Evolutionary conservation across 768 basidiomycete species (phyloP).

Genomic region (Leccinum subtestaceum): DNA sequence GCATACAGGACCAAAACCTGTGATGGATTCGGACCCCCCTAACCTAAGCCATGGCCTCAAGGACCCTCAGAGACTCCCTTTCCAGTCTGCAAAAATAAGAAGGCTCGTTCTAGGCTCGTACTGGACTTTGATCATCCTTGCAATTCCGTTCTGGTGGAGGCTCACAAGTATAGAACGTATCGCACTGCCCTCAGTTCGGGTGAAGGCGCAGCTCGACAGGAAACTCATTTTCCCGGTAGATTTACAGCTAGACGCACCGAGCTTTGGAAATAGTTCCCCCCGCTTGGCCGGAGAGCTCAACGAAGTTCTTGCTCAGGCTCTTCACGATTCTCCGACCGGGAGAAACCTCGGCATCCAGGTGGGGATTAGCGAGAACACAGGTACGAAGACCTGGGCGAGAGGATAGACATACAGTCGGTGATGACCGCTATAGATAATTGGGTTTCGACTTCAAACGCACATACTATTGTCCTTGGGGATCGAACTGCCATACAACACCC

Average conservation of each 20-base stretch:
- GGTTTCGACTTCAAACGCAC: constrained; percentile 11
- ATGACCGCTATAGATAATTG: constrained; percentile 15
- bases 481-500: constrained; percentile 20
- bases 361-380: constrained; percentile 22
- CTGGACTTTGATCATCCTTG: constrained; percentile 73
- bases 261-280: constrained; percentile 9
- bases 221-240: constrained; percentile 42
- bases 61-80: constrained; percentile 52
- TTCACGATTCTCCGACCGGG: constrained; percentile 35
- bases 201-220: constrained; percentile 49
- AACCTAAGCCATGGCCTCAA: constrained; percentile 23
- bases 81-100: constrained; percentile 49
- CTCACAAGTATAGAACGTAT: constrained; percentile 88
- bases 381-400: constrained; percentile 31
- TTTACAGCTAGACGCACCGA: constrained; percentile 38
- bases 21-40: constrained; percentile 22
- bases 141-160: constrained; percentile 90
- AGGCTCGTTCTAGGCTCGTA: constrained; percentile 70
- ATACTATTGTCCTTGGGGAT: constrained; percentile 25
- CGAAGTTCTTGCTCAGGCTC: constrained; percentile 14
- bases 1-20: constrained; percentile 11
- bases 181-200: constrained; percentile 61
- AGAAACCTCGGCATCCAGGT: constrained; percentile 42
- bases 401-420: constrained; percentile 1
- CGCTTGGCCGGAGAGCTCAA: constrained; percentile 31